Base-by-base conservation (phyloP, 2,329 filamentous ascomycete species). In the Gyromitra esculenta region DNA sequence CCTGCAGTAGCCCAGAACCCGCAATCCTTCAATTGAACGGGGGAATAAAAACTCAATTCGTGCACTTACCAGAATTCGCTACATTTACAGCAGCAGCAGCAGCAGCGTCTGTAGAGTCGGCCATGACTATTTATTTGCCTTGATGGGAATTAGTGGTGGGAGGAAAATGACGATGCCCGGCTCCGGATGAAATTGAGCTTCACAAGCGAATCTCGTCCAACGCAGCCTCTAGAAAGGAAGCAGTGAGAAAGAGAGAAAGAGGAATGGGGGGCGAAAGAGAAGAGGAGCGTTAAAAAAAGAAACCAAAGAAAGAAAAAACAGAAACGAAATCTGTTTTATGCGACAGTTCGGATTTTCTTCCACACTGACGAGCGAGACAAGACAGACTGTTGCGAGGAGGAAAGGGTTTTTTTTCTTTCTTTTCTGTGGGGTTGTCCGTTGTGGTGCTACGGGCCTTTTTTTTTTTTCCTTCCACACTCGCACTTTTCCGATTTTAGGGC, bases 61-160 rank as follows among this genome's bases (percentile, higher is more conserved):
- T 15, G 15, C 43, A 79, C 77, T 78, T 21, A 79, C 77, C 71
- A n/a, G 35, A 45, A n/a, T 68, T 57, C 1, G 50, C 50, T 50
- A 43, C 18, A 59, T n/a, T 15, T n/a, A 48, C 57, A 21, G 1
- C 18, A 21, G 18, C 18, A 21, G n/a, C n/a, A 68, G 72, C 37
- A 57, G 25, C 63, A 60, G 66, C 35, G 9, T 75, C 54, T 25
- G 69, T 70, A 31, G 72, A 56, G 62, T 66, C 52, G 41, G 69
- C 76, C 78, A 79, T 79, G 56, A 35, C 67, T 54, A 31, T 2
- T 25, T 13, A 50, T 25, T 39, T n/a, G 25, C 54, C 11, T n/a
- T 59, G 50, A 45, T 1, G 45, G 39, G 41, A 73, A 31, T 41
- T 3, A n/a, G 57, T 43, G 57, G 18, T 43, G 52, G 21, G 37